Conservation (phyloP, 2,329 filamentous ascomycete genomes). For the Colletotrichum sp. region DNA sequence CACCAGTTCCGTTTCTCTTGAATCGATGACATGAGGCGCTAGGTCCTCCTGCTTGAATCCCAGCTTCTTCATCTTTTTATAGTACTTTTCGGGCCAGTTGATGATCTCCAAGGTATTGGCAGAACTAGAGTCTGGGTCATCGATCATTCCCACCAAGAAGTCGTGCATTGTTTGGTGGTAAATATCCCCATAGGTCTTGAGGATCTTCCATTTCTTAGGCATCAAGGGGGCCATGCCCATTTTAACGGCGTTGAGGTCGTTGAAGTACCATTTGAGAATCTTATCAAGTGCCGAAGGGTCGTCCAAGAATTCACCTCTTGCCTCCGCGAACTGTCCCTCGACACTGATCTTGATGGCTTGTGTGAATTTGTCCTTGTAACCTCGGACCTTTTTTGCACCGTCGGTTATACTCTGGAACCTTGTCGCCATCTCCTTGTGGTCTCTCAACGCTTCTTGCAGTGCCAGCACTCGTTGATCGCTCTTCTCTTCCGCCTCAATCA, state of each 20-base stretch:
- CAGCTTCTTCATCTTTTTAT: conserved; percentile 92
- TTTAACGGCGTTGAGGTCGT: conserved; percentile 94
- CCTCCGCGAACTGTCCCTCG: conserved; percentile 74
- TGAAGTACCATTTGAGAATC: conserved; percentile 94
- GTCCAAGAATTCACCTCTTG: conserved; percentile 77
- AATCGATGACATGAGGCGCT: conserved; percentile 85
- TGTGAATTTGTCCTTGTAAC: conserved; percentile 96
- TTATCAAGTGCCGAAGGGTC: conserved; percentile 87
- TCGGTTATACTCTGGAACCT: conserved; percentile 95
- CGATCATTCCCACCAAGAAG: conserved; percentile 81
- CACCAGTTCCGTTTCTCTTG: conserved; percentile 87
- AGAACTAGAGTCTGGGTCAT: conserved; percentile 84
- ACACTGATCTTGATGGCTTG: conserved; percentile 78
- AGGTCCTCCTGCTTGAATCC: conserved; percentile 81
- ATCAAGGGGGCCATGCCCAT: conserved; percentile 90
- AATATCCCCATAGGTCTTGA: conserved; percentile 85
- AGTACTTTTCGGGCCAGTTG: conserved; percentile 95
- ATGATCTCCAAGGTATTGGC: conserved; percentile 90
- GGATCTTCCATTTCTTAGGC: conserved; percentile 96
- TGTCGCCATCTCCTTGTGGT: conserved; percentile 92
- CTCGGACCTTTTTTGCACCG: conserved; percentile 87
- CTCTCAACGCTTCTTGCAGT: conserved; percentile 90
- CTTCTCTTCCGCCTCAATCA: conserved; percentile 96
- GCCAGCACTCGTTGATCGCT: conserved; percentile 92
- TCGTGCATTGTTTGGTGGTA: conserved; percentile 97